Conservation (phyloP, 305 asterid species). For the Fraxinus xanthoxyloides region DNA sequence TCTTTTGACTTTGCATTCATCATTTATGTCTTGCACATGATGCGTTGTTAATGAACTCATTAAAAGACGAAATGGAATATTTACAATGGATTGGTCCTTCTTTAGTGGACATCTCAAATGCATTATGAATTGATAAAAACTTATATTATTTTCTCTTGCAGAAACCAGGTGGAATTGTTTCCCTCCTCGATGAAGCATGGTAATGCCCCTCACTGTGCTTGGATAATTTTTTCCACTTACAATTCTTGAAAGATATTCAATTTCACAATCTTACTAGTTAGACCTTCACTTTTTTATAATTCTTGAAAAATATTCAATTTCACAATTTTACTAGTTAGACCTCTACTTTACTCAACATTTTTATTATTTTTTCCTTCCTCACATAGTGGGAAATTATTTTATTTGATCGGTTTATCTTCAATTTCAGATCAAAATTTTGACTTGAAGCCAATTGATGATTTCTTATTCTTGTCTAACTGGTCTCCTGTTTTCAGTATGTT, state of each 20-base stretch:
- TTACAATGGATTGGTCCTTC: background rate
- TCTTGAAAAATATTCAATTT: constrained; percentile 11
- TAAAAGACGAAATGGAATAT: background rate
- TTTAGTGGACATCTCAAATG: background rate
- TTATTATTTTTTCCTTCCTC: background rate
- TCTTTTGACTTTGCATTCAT: background rate
- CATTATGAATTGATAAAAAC: constrained; percentile 8
- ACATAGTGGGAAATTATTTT: background rate
- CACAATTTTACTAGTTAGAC: constrained; percentile 5
- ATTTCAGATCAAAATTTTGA: constrained; percentile 8
- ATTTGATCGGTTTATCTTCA: constrained; percentile 11
- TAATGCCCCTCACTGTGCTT: constrained; percentile 31
- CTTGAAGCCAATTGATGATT: constrained; percentile 17
- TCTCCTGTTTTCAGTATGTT: constrained; percentile 71
- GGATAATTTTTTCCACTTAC: background rate
- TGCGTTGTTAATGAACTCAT: background rate
- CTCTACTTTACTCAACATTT: constrained; percentile 8
- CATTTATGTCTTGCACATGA: background rate
- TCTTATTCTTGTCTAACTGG: constrained; percentile 28
- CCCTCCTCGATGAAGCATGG: constrained; percentile 99
- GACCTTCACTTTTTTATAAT: constrained; percentile 8
- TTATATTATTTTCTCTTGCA: constrained; percentile 43
- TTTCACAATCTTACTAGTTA: constrained; percentile 1
- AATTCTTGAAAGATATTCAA: constrained; percentile 9
- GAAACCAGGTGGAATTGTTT: constrained; percentile 97